phyloP scores from a whole-genome alignment of 345 rosid species.

The Citrus mangshanensis region DNA sequence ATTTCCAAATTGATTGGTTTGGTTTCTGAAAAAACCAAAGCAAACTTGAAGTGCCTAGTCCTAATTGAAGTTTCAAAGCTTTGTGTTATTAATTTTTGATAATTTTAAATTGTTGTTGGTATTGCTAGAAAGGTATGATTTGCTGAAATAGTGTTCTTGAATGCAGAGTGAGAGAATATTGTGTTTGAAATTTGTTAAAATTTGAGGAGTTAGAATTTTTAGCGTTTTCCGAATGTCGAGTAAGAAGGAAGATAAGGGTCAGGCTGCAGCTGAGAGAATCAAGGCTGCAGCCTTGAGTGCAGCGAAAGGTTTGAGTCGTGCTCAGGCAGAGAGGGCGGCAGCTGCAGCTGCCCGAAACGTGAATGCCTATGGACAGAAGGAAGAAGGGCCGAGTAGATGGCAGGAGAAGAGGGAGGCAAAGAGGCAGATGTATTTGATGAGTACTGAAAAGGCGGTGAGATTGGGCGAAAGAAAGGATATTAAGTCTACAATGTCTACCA shows the following conservation, averaged over 20 bases:
- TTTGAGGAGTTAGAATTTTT: not conserved
- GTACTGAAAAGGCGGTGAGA: slow-evolving; percentile 89
- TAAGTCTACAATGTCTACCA: slow-evolving; percentile 44
- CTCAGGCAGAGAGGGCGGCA: slow-evolving; percentile 96
- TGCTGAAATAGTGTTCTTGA: no score
- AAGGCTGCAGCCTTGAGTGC: slow-evolving; percentile 91
- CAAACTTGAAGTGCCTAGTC: no score
- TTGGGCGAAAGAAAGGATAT: slow-evolving; percentile 91
- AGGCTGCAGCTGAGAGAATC: slow-evolving; percentile 88
- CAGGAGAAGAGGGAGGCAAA: slow-evolving; percentile 97
- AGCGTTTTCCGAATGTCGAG: slow-evolving; percentile 54
- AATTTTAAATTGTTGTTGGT: no score
- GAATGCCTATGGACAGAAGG: slow-evolving; percentile 97
- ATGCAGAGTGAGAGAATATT: no score
- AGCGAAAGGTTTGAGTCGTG: slow-evolving; percentile 88
- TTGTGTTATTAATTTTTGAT: no score
- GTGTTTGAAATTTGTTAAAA: not conserved
- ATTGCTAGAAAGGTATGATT: no score
- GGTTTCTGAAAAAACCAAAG: no score
- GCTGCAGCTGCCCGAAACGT: slow-evolving; percentile 93
- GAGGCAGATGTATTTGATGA: slow-evolving; percentile 97
- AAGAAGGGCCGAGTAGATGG: slow-evolving; percentile 99
- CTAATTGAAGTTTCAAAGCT: no score
- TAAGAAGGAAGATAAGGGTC: slow-evolving; percentile 79
- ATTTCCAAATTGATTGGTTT: no score